Base-by-base conservation (phyloP, 2,329 filamentous ascomycete species). In the Fusarium beomiforme region DNA sequence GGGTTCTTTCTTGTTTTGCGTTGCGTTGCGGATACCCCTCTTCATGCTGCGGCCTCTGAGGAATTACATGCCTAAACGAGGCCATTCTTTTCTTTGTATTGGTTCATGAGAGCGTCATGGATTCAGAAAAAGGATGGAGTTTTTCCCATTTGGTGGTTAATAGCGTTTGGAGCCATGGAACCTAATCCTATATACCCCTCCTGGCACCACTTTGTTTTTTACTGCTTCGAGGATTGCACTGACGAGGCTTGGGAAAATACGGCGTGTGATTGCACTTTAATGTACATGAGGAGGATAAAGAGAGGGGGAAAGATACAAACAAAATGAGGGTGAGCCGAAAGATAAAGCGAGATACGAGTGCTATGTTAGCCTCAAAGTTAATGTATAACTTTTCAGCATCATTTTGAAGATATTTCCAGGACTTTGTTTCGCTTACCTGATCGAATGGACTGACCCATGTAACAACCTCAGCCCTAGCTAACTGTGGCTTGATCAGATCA, bases 101-200 rank as follows among this genome's bases (percentile, higher is more conserved):
- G 59, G 72, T 71, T 59, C 65, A 55, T 68, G 57, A 59, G 53
- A 54, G 66, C 54, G 63, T 59, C 54, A 70, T 73, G 70, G 67
- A 70, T 61, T 58, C 49, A 64, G 58, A 67, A 72, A 58, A 64
- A 57, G 68, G 69, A 74, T 53, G 70, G 73, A 74, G 69, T 69
- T 75, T 54, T 50, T 57, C 47, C 54, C 51, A 60, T 74, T 70
- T 63, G 58, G 70, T 64, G 55, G 59, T 63, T 37, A 54, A 63
- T 63, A 66, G 62, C 60, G 61, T 69, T 75, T 76, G 69, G 66
- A 73, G 74, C 71, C 74, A 75, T 26, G 74, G 74, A 76, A 76
- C 65, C 44, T 75, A 76, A 75, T 76, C 36, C 55, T 76, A 68
- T 76, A 76, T 76, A 76, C 74, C 74, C 67, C 64, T 76, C 72